Base-by-base conservation (phyloP, 169 alveolate genomes). In the Neospora caninum region DNA sequence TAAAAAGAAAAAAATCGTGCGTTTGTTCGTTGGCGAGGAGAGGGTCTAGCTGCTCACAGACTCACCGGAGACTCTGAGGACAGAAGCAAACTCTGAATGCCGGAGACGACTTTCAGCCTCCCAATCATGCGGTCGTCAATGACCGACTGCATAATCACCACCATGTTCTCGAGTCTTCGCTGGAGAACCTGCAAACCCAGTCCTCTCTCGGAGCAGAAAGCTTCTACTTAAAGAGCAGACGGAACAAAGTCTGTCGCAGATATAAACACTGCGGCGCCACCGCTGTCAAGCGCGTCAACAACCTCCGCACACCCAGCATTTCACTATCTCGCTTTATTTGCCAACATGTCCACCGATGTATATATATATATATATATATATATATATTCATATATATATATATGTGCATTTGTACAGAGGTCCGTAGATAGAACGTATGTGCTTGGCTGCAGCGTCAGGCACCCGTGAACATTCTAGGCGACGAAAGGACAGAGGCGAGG, bases 111-210 rank as follows among this genome's bases (percentile, higher is more conserved):
- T 36, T 88, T 88, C 58, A 88, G 84, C 9, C 93, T 53, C 38
- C 93, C 93, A 53, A 88, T 38, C 70, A 88, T 54, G 34, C 93
- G 45, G 20, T 88, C 82, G 38, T 88, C 93, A 18, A 58, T 88
- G n/a, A 64, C 93, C 0, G 80, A 88, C 84, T 88, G 93, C 93
- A 88, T 53, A 64, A 88, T 38, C 31, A 88, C 78, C 2, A 88
- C 93, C 86, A 88, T 6, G 93, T 88, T 88, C 41, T 88, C 93
- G 36, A 88, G 93, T n/a, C 78, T 34, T 0, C 93, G 93, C 64
- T 88, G 93, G 36, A 88, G 84, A 27, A 88, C 93, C 93, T 88
- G 82, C 27, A 54, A 49, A 29, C 7, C 67, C 53, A 73, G 42
- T 27, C 34, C 16, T 29, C 73, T 10, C 7, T 1, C 7, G n/a